phyloP scores from a whole-genome alignment of 441 rosid genomes.

The Jatropha multifida region DNA sequence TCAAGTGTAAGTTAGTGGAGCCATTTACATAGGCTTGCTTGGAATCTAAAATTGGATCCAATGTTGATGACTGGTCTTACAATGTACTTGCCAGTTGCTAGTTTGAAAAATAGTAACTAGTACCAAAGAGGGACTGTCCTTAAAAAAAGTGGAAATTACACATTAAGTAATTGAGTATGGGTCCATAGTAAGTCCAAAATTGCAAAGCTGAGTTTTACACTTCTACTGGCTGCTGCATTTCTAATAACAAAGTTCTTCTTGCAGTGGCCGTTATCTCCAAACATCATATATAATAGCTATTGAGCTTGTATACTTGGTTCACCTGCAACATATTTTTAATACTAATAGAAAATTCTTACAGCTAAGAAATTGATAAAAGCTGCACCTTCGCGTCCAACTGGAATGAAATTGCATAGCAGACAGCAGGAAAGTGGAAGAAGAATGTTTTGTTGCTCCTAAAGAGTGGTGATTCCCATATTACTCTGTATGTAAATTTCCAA shows the following conservation, averaged over 20 bases:
- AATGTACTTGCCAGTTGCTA: not conserved
- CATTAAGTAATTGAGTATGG: not conserved
- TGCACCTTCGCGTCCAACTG: conserved; percentile 49
- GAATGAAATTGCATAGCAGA: conserved; percentile 56
- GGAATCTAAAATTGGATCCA: not conserved
- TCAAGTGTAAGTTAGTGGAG: not conserved
- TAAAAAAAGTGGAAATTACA: not conserved
- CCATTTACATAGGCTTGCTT: not conserved
- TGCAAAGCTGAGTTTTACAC: not conserved
- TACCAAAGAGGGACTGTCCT: not conserved
- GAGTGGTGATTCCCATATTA: conserved; percentile 20
- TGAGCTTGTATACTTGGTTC: not conserved
- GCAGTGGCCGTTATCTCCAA: not conserved
- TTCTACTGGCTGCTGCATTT: not conserved
- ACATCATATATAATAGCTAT: not conserved
- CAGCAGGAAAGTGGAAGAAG: conserved; percentile 50
- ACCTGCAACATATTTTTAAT: not conserved
- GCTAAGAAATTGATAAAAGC: conserved; percentile 63
- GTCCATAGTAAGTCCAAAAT: conserved; percentile 1
- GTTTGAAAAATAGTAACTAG: not conserved
- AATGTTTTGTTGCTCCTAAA: conserved; percentile 55
- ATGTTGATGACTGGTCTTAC: not conserved
- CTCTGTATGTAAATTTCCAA: conserved; percentile 18
- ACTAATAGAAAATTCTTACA: conserved; percentile 32
- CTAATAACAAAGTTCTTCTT: not conserved